Percentiles rank a stretch among this genome's conserved stretches.
Evolutionary conservation across 176 grass and related monocot species (phyloP).

Genomic region (Zoysia pacifica): DNA sequence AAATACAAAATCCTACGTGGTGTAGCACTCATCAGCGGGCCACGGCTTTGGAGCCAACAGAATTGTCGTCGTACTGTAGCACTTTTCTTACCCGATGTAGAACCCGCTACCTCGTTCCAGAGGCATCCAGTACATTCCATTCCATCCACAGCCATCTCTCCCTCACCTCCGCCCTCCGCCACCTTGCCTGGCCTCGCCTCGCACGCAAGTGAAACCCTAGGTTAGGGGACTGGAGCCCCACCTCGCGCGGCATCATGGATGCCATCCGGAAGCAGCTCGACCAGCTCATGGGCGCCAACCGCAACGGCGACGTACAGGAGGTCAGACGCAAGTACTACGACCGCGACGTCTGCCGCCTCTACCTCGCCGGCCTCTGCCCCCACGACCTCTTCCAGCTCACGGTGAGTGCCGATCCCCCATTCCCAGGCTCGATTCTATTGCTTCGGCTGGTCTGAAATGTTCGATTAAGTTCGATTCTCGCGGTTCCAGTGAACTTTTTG

Average conservation of each 20-base stretch:
- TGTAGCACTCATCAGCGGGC: too few relatives aligned
- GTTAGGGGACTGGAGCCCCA: background rate
- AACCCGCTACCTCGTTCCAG: background rate
- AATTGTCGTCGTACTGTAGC: too few relatives aligned
- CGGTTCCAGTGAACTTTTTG: background rate
- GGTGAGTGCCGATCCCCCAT: slow-evolving; percentile 30
- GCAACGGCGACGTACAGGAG: slow-evolving; percentile 84
- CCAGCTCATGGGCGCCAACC: slow-evolving; percentile 93
- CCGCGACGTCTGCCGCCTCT: slow-evolving; percentile 94
- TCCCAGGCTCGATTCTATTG: background rate
- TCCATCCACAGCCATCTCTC: background rate
- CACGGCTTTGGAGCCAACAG: too few relatives aligned
- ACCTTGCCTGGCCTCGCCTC: background rate
- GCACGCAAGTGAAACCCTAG: slow-evolving; percentile 36
- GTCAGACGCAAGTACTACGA: slow-evolving; percentile 90
- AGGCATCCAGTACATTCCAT: slow-evolving; percentile 9
- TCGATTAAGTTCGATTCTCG: background rate
- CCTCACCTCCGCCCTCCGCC: background rate
- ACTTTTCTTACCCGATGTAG: too few relatives aligned
- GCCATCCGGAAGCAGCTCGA: slow-evolving; percentile 93
- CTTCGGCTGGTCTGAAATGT: background rate
- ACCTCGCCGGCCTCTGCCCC: slow-evolving; percentile 80
- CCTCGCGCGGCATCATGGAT: slow-evolving; percentile 52
- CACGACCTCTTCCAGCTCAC: slow-evolving; percentile 99
- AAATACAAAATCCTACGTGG: too few relatives aligned